phyloP scores from a whole-genome alignment of 345 rosid genomes.

The Linum tenue region DNA sequence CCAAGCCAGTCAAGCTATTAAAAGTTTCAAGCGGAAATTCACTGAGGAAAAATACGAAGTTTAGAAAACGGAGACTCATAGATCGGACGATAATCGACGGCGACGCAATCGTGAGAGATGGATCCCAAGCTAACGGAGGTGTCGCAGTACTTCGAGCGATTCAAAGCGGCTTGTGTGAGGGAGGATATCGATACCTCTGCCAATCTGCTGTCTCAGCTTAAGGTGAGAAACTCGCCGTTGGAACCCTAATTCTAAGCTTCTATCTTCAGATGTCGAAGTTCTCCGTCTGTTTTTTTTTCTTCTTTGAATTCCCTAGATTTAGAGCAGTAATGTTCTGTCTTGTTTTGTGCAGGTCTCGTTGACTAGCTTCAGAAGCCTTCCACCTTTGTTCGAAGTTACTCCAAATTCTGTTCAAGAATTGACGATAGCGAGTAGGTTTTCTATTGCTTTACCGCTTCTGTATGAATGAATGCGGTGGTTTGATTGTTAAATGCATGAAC shows the following conservation, averaged over 20 bases:
- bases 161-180: slow-evolving; percentile 72
- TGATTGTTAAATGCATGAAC: neutral
- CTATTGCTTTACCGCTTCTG: neutral
- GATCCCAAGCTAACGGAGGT: slow-evolving; percentile 80
- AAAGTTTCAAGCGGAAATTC: neutral
- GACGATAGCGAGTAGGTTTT: slow-evolving; percentile 59
- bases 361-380: slow-evolving; percentile 68
- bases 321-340: neutral
- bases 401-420: slow-evolving; percentile 59
- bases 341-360: slow-evolving; percentile 55
- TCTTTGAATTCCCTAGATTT: too few relatives aligned
- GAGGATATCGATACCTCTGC: slow-evolving; percentile 49
- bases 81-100: neutral
- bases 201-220: slow-evolving; percentile 62
- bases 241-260: slow-evolving; percentile 24
- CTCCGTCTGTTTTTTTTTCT: too few relatives aligned
- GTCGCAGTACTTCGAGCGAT: slow-evolving; percentile 74
- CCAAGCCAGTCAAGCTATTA: slow-evolving; percentile 1
- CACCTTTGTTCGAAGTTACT: slow-evolving; percentile 74
- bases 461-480: neutral
- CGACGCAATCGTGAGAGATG: slow-evolving; percentile 30
- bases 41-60: neutral
- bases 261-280: neutral
- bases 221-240: slow-evolving; percentile 34
- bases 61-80: neutral